Base-by-base conservation (phyloP, 2,329 filamentous ascomycete genomes). In the Plenodomus biglobosus region DNA sequence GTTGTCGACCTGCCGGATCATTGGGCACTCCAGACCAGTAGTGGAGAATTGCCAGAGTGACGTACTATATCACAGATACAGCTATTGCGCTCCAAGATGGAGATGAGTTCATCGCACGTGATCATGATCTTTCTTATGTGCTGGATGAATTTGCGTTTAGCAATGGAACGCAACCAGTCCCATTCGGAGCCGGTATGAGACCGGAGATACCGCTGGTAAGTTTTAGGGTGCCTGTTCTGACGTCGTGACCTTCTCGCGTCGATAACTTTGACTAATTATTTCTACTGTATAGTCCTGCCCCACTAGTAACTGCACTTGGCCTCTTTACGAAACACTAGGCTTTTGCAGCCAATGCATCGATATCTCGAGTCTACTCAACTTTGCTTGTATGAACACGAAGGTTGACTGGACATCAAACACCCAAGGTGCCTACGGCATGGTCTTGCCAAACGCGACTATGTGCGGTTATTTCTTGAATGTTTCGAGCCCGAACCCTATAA, bases 221-320 rank as follows among this genome's bases (percentile, higher is more conserved):
- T 40, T 19, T 6, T 19, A 6, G n/a, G 15, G 19, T n/a, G n/a
- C n/a, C 18, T 18, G 10, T 18, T 17, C 5, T 6, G 17, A 38
- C 36, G 19, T 4, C 6, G 19, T 20, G 7, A 17, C 17, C 13
- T 18, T 20, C 6, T 13, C 17, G 11, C 6, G 6, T 35, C 6
- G 13, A 35, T 35, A 6, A 15, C 16, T 15, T 7, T 15, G 5
- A n/a, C 16, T 35, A 6, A 35, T n/a, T 35, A 35, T 38, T n/a
- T 11, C 8, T 19, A 3, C 13, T 13, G n/a, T 38, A n/a, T 17
- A 40, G 38, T 57, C 59, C 0, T 70, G 66, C 8, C 64, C 64
- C 0, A 63, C 56, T 0, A 65, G 59, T 10, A 69, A 64, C 5
- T 70, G 66, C 18, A 62, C 60, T 0, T 70, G 61, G 61, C 58